Evolutionary conservation across 352 stramenopile genomes (phyloP), one percentile per base, ranked within the genome.

Genomic region (Thraustochytrium sp.): DNA sequence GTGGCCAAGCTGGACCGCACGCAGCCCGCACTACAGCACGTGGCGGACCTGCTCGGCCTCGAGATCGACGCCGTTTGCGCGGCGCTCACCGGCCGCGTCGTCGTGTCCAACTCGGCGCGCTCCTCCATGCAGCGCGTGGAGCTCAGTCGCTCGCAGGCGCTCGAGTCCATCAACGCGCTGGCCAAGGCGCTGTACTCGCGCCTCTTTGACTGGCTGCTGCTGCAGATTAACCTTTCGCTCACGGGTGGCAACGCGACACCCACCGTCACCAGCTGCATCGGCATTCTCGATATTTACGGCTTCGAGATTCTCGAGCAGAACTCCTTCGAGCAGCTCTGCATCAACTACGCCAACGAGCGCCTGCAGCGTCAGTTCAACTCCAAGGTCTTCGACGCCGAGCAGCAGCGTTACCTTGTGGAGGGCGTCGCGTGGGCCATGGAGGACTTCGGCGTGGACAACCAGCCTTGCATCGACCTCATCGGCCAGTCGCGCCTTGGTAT

Each of bases 131-230:
- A 76, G 49, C n/a, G 61, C 0, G 75, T 84, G 8, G 55, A 73
- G 42, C 40, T 76, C n/a, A 84, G 61, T 63, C 40, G 44, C 54
- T 49, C 55, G 0, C 75, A 84, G 61, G 36, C 34, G 21, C 4
- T 49, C 8, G 55, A 84, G 26, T 56, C 61, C 54, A 88, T 95
- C n/a, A 94, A 98, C 86, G 93, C 94, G 3, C 89, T 99, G 37
- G 94, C 95, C n/a, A 99, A 98, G 89, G 90, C 95, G 38, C 90
- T 97, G 29, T 98, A 99, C 88, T 96, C 93, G 0, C 97, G 95
- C 86, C 91, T 98, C 85, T 99, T 99, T 80, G 89, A 98, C 85
- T 99, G 95, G 95, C 94, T 99, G 85, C 95, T 99, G 59, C 87
- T 95, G 72, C 89, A 88, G 46, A 91, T 96, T 21, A 96, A 96